Conservation (phyloP, 495 filamentous ascomycete genomes). For the Haplographium delicatum region DNA sequence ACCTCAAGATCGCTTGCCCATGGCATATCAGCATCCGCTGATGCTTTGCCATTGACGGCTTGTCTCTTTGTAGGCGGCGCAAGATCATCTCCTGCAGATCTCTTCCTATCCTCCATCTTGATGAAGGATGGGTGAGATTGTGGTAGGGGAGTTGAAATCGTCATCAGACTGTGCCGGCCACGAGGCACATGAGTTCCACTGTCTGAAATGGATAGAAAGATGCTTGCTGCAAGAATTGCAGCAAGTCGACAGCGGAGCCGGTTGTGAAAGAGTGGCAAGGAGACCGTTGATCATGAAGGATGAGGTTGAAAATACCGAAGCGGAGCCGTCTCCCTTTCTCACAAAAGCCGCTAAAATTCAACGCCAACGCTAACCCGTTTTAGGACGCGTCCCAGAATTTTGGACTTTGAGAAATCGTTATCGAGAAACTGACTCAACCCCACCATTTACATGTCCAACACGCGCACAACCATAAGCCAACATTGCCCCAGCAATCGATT, state of each 20-base stretch:
- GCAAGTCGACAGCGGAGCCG: neutral
- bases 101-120: constrained; percentile 98
- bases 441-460: neutral
- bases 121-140: constrained; percentile 58
- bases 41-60: constrained; percentile 72
- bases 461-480: neutral
- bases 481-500: neutral
- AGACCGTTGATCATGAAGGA: constrained; percentile 3
- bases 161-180: constrained; percentile 23
- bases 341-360: neutral
- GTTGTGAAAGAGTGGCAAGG: neutral
- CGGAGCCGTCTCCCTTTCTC: neutral
- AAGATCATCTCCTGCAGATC: constrained; percentile 75
- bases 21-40: constrained; percentile 72
- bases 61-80: constrained; percentile 84
- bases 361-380: constrained; percentile 3
- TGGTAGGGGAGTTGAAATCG: constrained; percentile 18
- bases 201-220: neutral
- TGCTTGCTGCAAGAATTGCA: constrained; percentile 12
- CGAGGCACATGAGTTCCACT: constrained; percentile 6
- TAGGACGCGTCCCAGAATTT: neutral
- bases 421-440: constrained; percentile 1
- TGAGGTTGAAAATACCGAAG: neutral
- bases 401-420: neutral
- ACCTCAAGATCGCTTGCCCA: constrained; percentile 89